These are phyloP conservation scores for Xylaria acuta DNA, from an alignment of 495 filamentous ascomycete species.

Conservation along the genomic window DNA sequence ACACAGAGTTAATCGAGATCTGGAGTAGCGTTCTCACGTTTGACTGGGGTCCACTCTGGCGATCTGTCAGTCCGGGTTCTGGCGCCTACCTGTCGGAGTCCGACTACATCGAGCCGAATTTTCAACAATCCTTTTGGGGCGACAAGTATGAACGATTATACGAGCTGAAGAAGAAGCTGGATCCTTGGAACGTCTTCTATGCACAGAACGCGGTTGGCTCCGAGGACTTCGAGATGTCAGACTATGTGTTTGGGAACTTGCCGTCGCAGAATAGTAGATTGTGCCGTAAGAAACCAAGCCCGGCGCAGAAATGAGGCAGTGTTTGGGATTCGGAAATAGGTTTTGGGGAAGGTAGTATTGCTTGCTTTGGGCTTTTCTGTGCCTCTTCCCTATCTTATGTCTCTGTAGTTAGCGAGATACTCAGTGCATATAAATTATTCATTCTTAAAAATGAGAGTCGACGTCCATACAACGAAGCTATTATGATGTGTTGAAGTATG, in stretches of 20 bases:
- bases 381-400: not conserved
- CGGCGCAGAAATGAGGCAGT: conserved; percentile 2
- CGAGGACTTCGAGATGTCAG: conserved; percentile 48
- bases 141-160: conserved; percentile 51
- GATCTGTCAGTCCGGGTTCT: conserved; percentile 45
- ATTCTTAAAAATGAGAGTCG: not conserved
- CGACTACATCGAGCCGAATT: conserved; percentile 62
- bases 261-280: conserved; percentile 42
- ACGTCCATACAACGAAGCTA: not conserved
- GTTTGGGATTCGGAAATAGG: not conserved
- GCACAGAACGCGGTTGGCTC: conserved; percentile 58
- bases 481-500: not conserved
- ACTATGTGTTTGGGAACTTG: conserved; percentile 39
- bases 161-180: conserved; percentile 55
- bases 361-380: not conserved
- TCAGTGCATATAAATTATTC: not conserved
- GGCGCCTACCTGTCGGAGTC: conserved; percentile 52
- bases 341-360: not conserved
- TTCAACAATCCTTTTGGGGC: conserved; percentile 59
- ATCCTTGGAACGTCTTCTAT: conserved; percentile 59
- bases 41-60: conserved; percentile 53
- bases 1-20: conserved; percentile 45
- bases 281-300: conserved; percentile 33
- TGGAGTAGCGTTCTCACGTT: conserved; percentile 57
- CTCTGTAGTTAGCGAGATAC: not conserved